These are phyloP conservation scores for Dendrobium huoshanense DNA, from an alignment of 106 monocot genomes.

Conservation along the genomic window DNA sequence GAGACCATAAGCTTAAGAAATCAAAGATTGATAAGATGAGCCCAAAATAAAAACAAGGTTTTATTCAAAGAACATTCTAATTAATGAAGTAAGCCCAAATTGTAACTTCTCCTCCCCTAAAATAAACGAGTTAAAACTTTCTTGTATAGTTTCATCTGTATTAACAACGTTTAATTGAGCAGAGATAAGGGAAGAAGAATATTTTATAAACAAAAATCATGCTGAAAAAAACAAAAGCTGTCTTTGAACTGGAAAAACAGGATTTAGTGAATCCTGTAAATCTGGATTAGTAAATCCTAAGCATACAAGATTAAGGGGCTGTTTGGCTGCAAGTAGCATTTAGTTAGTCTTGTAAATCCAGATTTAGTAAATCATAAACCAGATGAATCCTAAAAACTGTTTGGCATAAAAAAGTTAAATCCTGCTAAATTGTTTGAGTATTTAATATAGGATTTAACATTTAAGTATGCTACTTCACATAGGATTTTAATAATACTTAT, in stretches of 20 bases:
- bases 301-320: too few species aligned
- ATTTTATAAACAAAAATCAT: background rate
- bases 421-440: too few species aligned
- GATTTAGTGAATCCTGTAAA: background rate
- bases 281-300: too few species aligned
- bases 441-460: too few species aligned
- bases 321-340: too few species aligned
- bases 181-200: background rate
- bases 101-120: background rate
- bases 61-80: background rate
- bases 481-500: too few species aligned
- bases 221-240: background rate
- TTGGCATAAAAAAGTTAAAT: too few species aligned
- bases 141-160: background rate
- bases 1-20: background rate
- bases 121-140: background rate
- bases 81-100: background rate
- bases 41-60: background rate
- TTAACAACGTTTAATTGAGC: background rate
- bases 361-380: too few species aligned
- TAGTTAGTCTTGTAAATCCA: too few species aligned
- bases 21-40: background rate
- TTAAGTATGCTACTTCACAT: too few species aligned
- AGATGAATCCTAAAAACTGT: too few species aligned
- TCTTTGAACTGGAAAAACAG: background rate